Evolutionary conservation across 371 early-diverging fungal species (phyloP), one percentile per base, ranked within the genome.

Genomic region (Cladochytrium tenue): DNA sequence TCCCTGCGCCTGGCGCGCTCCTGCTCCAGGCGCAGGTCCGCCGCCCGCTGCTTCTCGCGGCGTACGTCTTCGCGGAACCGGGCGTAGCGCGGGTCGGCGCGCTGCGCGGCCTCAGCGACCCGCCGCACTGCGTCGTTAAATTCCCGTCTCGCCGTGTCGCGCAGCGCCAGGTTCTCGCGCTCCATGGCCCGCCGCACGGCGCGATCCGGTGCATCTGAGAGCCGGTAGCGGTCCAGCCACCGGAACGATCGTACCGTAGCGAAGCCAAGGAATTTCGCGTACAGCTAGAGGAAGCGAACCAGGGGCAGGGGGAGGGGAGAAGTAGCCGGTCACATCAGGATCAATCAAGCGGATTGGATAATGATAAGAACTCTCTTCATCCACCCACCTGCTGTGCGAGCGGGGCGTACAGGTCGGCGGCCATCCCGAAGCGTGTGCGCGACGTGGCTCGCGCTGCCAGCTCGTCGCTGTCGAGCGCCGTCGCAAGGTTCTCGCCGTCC

Each of bases 211-310:
- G 93, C 88, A 64, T 95, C 93, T 0, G 89, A 78, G 1, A 93
- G 79, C 4, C 89, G 77, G 80, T 88, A 93, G 68, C 93, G 89
- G 74, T 98, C 98, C 61, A 81, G 82, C 96, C 95, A 95, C 27
- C 84, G 80, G 72, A 97, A 98, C 5, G 90, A 88, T 74, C 93
- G 93, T 51, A 76, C 77, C 1, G 92, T 84, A 1, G 88, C 75
- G 67, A 95, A 97, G 32, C 65, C 55, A 20, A 73, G 35, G 55
- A 75, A 75, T 20, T 43, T 43, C 13, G 13, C 43, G 43, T 43
- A 43, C 43, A 43, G 13, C 43, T n/a, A n/a, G n/a, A n/a, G n/a
- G n/a, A n/a, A n/a, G n/a, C n/a, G n/a, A n/a, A n/a, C n/a, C n/a
- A n/a, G n/a, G n/a, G n/a, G n/a, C n/a, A n/a, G n/a, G n/a, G n/a